Evolutionary conservation across 2,329 filamentous ascomycete species (phyloP).

Genomic region (Nemania abortiva): DNA sequence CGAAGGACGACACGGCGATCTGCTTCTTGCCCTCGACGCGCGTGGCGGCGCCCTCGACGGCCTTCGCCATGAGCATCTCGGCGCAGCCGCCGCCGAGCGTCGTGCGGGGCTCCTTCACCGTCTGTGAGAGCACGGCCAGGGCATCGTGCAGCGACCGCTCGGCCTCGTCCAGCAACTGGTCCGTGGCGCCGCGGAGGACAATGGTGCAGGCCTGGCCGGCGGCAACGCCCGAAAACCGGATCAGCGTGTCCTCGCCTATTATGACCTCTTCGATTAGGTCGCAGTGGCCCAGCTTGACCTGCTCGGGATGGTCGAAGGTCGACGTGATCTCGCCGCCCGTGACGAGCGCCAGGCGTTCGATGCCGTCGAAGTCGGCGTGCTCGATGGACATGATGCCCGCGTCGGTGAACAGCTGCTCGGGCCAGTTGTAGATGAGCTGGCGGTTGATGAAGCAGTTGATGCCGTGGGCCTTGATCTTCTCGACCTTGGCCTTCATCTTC

Average conservation of each 20-base stretch:
- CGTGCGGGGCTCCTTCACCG: constrained; percentile 91
- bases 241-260: constrained; percentile 96
- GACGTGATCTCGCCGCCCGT: constrained; percentile 98
- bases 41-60: constrained; percentile 91
- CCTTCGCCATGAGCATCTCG: constrained; percentile 99
- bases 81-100: constrained; percentile 96
- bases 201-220: constrained; percentile 96
- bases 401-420: constrained; percentile 97
- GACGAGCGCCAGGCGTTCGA: constrained; percentile 92
- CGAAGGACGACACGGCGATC: constrained; percentile 90
- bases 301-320: constrained; percentile 97
- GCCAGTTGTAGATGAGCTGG: constrained; percentile 99
- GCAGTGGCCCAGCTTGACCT: constrained; percentile 95
- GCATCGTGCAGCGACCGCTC: constrained; percentile 97
- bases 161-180: constrained; percentile 96
- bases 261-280: constrained; percentile 98
- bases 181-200: constrained; percentile 93
- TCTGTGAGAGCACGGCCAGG: constrained; percentile 94
- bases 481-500: constrained; percentile 99
- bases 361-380: constrained; percentile 98
- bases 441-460: constrained; percentile 99
- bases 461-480: constrained; percentile 97
- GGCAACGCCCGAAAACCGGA: constrained; percentile 96
- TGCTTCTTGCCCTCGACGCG: constrained; percentile 98
- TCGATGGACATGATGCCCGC: constrained; percentile 98